Evolutionary conservation across 2,329 filamentous ascomycete species (phyloP).

Genomic region (Diaporthe nobilis): DNA sequence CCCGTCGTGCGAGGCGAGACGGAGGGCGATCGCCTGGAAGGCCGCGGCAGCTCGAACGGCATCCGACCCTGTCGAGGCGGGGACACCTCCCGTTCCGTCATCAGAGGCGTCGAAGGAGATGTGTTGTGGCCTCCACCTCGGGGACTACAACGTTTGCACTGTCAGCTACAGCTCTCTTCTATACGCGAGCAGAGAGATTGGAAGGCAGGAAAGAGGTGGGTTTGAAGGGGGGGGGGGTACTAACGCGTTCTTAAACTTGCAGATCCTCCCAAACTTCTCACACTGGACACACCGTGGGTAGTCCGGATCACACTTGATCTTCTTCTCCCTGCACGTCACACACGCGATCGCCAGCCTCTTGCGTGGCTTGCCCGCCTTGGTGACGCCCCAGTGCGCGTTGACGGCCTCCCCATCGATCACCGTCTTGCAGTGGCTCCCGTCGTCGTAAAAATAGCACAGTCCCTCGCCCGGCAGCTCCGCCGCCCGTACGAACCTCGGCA

Average conservation of each 20-base stretch:
- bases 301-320: constrained; percentile 96
- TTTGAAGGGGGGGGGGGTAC: constrained; percentile 55
- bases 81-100: constrained; percentile 63
- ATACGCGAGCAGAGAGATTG: constrained; percentile 10
- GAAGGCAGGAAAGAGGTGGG: neutral
- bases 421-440: constrained; percentile 85
- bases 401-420: constrained; percentile 88
- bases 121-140: constrained; percentile 66
- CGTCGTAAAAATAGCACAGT: constrained; percentile 87
- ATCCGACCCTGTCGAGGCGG: constrained; percentile 49
- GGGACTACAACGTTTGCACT: constrained; percentile 56
- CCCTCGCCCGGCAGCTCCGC: constrained; percentile 83
- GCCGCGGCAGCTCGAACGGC: constrained; percentile 54
- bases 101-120: constrained; percentile 64
- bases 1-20: constrained; percentile 62
- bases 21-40: constrained; percentile 61
- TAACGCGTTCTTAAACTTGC: constrained; percentile 89
- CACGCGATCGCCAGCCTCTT: constrained; percentile 95
- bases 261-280: constrained; percentile 88
- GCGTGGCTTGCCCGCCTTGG: constrained; percentile 92
- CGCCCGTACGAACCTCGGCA: constrained; percentile 75
- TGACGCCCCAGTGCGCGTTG: constrained; percentile 93
- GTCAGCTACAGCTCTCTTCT: constrained; percentile 43
- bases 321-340: constrained; percentile 94
- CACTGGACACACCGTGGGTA: constrained; percentile 91